Conservation (phyloP, 768 basidiomycete species). For the Lenzites betulinus region DNA sequence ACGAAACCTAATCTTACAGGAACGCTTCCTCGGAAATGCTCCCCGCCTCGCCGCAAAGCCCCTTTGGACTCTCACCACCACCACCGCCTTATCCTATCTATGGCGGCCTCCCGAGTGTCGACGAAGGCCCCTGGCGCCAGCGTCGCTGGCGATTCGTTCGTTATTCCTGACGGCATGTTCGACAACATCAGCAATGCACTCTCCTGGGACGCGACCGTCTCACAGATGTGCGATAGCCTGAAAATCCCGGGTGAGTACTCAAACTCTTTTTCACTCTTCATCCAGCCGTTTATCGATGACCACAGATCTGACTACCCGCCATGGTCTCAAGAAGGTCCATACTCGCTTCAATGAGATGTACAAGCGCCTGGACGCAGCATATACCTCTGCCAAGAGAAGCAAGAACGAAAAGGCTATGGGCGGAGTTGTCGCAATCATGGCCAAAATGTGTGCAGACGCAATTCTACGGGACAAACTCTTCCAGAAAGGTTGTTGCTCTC, state of each 20-base stretch:
- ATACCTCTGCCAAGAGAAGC: conserved; percentile 35
- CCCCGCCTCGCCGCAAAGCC: neutral
- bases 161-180: conserved; percentile 1
- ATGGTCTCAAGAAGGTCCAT: conserved; percentile 62
- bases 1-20: neutral
- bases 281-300: neutral
- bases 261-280: neutral
- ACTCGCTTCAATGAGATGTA: conserved; percentile 55
- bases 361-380: conserved; percentile 48
- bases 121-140: conserved; percentile 1
- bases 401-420: conserved; percentile 45
- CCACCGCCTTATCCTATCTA: neutral
- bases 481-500: conserved; percentile 8
- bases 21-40: neutral
- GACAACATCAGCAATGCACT: neutral
- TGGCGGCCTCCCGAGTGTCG: neutral
- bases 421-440: conserved; percentile 21
- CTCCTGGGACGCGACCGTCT: neutral
- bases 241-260: neutral
- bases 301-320: conserved; percentile 53
- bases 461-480: conserved; percentile 21
- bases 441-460: conserved; percentile 22
- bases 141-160: neutral
- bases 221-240: conserved; percentile 1
- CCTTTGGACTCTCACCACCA: conserved; percentile 1